Percentiles rank a stretch among this genome's conserved stretches.
These are phyloP conservation scores for Nemania serpens DNA, from an alignment of 2,329 filamentous ascomycete genomes.

Conservation along the genomic window DNA sequence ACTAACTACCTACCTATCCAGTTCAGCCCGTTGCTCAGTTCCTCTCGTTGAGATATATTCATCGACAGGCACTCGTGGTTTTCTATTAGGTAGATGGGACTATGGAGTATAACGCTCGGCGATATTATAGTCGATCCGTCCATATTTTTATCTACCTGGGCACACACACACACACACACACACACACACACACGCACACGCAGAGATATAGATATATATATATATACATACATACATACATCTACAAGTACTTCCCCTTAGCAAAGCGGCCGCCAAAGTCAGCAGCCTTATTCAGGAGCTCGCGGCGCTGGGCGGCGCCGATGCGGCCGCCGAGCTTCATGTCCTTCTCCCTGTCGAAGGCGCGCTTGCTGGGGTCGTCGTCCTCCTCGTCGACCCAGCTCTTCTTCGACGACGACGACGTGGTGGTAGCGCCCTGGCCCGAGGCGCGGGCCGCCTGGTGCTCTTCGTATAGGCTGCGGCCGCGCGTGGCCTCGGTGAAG, in stretches of 20 bases:
- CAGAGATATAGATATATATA: too few species aligned
- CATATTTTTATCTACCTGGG: too few species aligned
- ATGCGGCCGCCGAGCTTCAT: slow-evolving; percentile 79
- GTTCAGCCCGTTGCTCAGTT: too few species aligned
- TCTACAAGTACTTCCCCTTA: slow-evolving; percentile 68
- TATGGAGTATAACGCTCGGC: too few species aligned
- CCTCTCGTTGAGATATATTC: too few species aligned
- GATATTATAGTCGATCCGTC: too few species aligned
- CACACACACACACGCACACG: too few species aligned
- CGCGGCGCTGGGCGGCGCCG: slow-evolving; percentile 72
- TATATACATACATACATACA: not conserved
- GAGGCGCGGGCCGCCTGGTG: slow-evolving; percentile 49
- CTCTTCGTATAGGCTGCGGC: slow-evolving; percentile 63
- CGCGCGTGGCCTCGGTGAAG: slow-evolving; percentile 59
- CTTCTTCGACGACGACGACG: slow-evolving; percentile 14
- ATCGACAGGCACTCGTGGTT: too few species aligned
- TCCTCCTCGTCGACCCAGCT: slow-evolving; percentile 64
- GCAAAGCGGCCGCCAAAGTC: slow-evolving; percentile 84
- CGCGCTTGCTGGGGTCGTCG: slow-evolving; percentile 87
- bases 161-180: too few species aligned
- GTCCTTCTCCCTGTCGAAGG: slow-evolving; percentile 92
- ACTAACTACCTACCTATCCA: too few species aligned
- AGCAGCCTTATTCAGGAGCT: slow-evolving; percentile 77
- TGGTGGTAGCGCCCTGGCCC: not conserved
- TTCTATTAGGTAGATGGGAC: too few species aligned